Conservation (phyloP, 495 filamentous ascomycete species). For the Neurospora tetrasperma region DNA sequence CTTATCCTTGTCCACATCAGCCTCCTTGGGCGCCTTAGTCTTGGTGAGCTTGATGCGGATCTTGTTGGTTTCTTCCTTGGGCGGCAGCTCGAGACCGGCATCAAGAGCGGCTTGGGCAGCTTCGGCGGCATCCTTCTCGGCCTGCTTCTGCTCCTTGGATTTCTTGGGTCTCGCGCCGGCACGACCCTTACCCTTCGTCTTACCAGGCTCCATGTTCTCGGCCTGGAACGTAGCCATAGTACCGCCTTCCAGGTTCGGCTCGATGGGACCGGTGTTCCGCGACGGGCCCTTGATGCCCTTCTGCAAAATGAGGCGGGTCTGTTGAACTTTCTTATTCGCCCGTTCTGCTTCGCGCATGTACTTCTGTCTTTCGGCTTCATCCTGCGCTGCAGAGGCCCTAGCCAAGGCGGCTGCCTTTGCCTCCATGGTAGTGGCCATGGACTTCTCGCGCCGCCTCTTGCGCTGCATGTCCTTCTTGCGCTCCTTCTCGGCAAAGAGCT, state of each 20-base stretch:
- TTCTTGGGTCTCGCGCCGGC: constrained; percentile 66
- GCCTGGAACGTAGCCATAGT: constrained; percentile 79
- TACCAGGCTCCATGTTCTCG: constrained; percentile 49
- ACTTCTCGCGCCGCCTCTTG: constrained; percentile 93
- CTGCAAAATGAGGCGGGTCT: constrained; percentile 70
- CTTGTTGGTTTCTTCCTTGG: constrained; percentile 57
- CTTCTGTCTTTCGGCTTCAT: constrained; percentile 68
- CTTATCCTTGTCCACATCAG: constrained; percentile 32
- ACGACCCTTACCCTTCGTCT: constrained; percentile 55
- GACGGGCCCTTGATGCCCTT: constrained; percentile 77
- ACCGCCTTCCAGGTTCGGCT: constrained; percentile 77
- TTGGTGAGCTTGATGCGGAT: constrained; percentile 46
- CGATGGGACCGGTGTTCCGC: constrained; percentile 61
- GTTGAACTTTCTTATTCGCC: constrained; percentile 78
- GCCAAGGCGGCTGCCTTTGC: constrained; percentile 74
- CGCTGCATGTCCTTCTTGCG: constrained; percentile 99
- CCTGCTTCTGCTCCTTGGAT: constrained; percentile 93
- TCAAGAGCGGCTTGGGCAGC: constrained; percentile 79
- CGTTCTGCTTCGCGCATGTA: constrained; percentile 71
- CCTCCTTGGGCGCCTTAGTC: constrained; percentile 16
- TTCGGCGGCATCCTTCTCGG: constrained; percentile 86
- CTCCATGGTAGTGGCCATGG: constrained; percentile 72
- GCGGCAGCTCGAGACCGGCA: constrained; percentile 66
- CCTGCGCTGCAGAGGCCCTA: constrained; percentile 60
- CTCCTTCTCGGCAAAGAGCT: constrained; percentile 91